Base-by-base conservation (phyloP, 1,284 basidiomycete species). In the Ceratobasidium sp. region DNA sequence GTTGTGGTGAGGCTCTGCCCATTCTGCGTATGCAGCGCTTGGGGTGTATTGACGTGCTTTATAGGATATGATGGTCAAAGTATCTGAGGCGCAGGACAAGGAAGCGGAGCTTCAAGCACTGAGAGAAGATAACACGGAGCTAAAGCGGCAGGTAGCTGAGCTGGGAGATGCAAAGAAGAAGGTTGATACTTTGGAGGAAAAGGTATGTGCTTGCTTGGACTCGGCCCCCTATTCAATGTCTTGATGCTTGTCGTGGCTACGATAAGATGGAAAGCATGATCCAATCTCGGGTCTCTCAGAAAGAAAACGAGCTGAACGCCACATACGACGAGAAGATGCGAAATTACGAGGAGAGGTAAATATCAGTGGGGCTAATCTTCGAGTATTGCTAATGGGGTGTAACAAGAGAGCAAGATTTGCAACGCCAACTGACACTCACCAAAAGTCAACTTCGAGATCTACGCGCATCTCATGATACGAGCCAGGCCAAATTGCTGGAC, bases 271-370 rank as follows among this genome's bases (percentile, higher is more conserved):
- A 98, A 43, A 91, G 93, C 54, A 86, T 95, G 84, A 93, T 98
- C 75, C 88, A 90, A 77, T 95, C 97, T 80, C 91, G 92, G 80
- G 92, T 97, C 19, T 86, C 87, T 0, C 93, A 95, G 83, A 97
- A 98, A 84, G 95, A 98, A 86, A 96, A 95, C 77, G 97, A 98
- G 84, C 87, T 98, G 13, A 95, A 97, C 79, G 97, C 97, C 22
- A 96, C 95, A 6, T 98, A 98, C 81, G 97, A 99, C 81, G 97
- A 99, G 85, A 92, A 93, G 80, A 88, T 99, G 83, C 88, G 94
- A 76, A 99, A 99, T 83, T 97, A 97, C 80, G 95, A 97, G 83
- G 96, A 98, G 82, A 89, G 96, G 95, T 95, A 79, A 57, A 83
- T 80, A n/a, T 11, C 29, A 61, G 79, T 25, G 25, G 25, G 34